phyloP scores from a whole-genome alignment of 352 stramenopile species.

The Pythium vanterpoolii region DNA sequence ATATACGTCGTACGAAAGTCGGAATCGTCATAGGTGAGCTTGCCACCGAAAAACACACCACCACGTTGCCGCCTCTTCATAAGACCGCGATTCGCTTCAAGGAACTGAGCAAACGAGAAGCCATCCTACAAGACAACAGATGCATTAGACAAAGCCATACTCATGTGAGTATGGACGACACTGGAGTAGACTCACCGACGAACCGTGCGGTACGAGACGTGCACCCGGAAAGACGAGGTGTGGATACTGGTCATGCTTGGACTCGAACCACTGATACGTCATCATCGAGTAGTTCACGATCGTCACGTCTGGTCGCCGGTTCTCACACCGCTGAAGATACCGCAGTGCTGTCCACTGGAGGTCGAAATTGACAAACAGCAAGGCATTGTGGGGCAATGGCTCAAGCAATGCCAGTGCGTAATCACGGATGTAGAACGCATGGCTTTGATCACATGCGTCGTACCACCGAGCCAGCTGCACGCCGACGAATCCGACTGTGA shows the following conservation, averaged over 20 bases:
- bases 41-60: conserved; percentile 70
- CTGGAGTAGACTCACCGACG: conserved; percentile 5
- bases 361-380: conserved; percentile 88
- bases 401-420: conserved; percentile 79
- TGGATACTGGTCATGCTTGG: conserved; percentile 50
- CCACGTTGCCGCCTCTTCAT: not conserved
- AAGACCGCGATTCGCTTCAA: conserved; percentile 16
- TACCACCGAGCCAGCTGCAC: conserved; percentile 22
- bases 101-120: conserved; percentile 29
- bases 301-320: conserved; percentile 46
- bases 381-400: conserved; percentile 52
- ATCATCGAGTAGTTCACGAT: conserved; percentile 87
- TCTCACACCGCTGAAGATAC: conserved; percentile 86
- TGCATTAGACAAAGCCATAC: not conserved
- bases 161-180: not conserved
- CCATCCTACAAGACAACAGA: conserved; percentile 11
- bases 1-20: conserved; percentile 50
- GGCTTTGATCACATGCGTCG: conserved; percentile 26
- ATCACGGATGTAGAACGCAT: conserved; percentile 51
- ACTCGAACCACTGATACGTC: conserved; percentile 64
- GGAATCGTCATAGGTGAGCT: conserved; percentile 52
- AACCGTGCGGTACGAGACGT: conserved; percentile 16
- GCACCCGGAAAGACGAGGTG: conserved; percentile 47
- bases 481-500: not conserved
- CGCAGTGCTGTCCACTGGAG: conserved; percentile 85